Base-by-base conservation (phyloP, 73 alveolate species). In the Tetrahymena elliotti region DNA sequence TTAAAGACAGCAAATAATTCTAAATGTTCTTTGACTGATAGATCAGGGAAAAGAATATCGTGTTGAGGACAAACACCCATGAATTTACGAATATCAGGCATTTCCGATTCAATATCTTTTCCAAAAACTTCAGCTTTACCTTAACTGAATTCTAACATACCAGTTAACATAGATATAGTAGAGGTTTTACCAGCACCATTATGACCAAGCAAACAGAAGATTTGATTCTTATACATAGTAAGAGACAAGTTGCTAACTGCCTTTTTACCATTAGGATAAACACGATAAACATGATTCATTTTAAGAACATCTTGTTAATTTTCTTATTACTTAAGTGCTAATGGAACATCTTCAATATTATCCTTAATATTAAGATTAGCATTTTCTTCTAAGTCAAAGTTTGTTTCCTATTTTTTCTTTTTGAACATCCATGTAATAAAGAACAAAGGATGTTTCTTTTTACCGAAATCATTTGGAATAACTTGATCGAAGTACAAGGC, bases 151-250 rank as follows among this genome's bases (percentile, higher is more conserved):
- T 95, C 95, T 68, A 97, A 83, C 53, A 98, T 93, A 2, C 99
- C 99, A 33, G 99, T 97, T 3, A 98, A 95, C 99, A 98, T 98
- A 24, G 99, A 96, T 93, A 99, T 98, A 52, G 99, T 98, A 0
- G 99, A 97, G 1, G 99, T 98, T 95, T 99, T 99, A 38, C 99
- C 99, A 27, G 99, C 99, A 3, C 99, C 99, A 93, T 99, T 99
- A 95, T 99, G 99, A 31, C 99, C 99, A 31, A 99, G 97, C 83
- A 99, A 96, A 6, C 99, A 99, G 96, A 98, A 97, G 3, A 99
- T 99, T 95, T 99, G 98, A 20, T 99, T 99, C 52, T 96, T 96
- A 96, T 98, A 99, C 97, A 98, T 97, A 18, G 99, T 98, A 54
- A 99, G 84, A 96, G 94, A 95, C 4, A 99, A 95, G 84, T 97